Percentiles rank a stretch among this genome's conserved stretches.
Conservation (phyloP, 192 early-diverging fungal species). For the Umbelopsis isabellina region DNA sequence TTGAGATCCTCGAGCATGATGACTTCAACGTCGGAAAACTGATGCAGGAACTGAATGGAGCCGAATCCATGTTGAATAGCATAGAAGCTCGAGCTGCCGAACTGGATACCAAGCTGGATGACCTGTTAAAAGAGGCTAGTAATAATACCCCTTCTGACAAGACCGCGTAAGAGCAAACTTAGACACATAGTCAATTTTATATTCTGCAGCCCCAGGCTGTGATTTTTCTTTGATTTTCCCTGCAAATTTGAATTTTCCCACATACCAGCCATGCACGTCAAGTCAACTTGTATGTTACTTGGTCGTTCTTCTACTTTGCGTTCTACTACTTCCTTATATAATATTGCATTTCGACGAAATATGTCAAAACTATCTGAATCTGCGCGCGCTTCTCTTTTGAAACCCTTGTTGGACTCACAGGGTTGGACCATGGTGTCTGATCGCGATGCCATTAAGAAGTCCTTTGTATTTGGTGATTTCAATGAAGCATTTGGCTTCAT, state of each 20-base stretch:
- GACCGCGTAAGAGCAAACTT: not conserved
- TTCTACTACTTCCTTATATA: conserved; percentile 1
- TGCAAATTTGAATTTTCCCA: conserved; percentile 6
- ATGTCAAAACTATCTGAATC: conserved; percentile 46
- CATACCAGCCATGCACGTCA: not conserved
- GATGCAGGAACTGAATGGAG: conserved; percentile 10
- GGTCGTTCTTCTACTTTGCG: not conserved
- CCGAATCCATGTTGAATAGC: conserved; percentile 12
- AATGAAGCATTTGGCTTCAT: conserved; percentile 93
- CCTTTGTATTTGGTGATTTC: conserved; percentile 82
- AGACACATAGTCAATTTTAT: not conserved
- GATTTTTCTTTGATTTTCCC: conserved; percentile 1
- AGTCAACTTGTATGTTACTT: conserved; percentile 9
- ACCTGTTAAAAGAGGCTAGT: not conserved
- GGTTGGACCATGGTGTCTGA: conserved; percentile 66
- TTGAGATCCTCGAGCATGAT: not conserved
- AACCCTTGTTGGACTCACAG: conserved; percentile 36
- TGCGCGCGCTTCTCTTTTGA: conserved; percentile 41
- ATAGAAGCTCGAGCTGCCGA: conserved; percentile 12
- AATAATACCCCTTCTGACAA: not conserved
- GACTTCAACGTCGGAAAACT: conserved; percentile 18
- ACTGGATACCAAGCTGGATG: conserved; percentile 16
- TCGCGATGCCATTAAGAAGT: conserved; percentile 77
- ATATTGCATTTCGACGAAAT: not conserved
- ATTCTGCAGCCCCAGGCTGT: not conserved